A percentile compares a stretch with the other conserved stretches of the same genome.
Conservation (phyloP, 2,329 filamentous ascomycete species). For the Periconia sp. region DNA sequence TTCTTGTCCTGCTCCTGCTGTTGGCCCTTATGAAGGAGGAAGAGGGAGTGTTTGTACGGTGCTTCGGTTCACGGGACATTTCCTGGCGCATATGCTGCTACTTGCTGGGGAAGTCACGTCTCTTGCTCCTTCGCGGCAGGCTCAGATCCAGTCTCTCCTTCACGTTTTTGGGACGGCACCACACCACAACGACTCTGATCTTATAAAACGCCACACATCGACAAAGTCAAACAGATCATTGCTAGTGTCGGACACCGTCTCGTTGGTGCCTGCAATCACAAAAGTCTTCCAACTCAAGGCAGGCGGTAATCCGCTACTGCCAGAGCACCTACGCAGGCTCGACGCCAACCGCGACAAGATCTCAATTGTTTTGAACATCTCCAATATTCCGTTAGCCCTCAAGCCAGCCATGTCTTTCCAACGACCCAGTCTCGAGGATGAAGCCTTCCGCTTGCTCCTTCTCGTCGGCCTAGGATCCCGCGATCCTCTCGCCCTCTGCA, state of each 20-base stretch:
- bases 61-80: constrained; percentile 45
- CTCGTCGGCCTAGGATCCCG: constrained; percentile 44
- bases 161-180: constrained; percentile 16
- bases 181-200: background rate
- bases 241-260: background rate
- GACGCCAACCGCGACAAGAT: constrained; percentile 49
- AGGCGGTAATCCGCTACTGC: constrained; percentile 46
- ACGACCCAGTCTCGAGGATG: constrained; percentile 39
- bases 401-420: constrained; percentile 30
- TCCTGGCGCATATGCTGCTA: constrained; percentile 45
- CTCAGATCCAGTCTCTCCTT: constrained; percentile 23
- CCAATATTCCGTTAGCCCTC: constrained; percentile 43
- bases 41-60: constrained; percentile 18
- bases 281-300: constrained; percentile 46
- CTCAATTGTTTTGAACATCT: constrained; percentile 45
- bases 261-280: constrained; percentile 20
- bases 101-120: constrained; percentile 31
- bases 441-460: constrained; percentile 46
- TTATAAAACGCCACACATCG: no score
- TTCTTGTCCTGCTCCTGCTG: constrained; percentile 27
- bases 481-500: constrained; percentile 46
- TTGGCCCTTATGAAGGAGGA: constrained; percentile 10
- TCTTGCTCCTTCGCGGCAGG: constrained; percentile 11
- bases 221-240: background rate
- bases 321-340: constrained; percentile 41